Conservation (phyloP, 768 basidiomycete species). For the Russula foetens region DNA sequence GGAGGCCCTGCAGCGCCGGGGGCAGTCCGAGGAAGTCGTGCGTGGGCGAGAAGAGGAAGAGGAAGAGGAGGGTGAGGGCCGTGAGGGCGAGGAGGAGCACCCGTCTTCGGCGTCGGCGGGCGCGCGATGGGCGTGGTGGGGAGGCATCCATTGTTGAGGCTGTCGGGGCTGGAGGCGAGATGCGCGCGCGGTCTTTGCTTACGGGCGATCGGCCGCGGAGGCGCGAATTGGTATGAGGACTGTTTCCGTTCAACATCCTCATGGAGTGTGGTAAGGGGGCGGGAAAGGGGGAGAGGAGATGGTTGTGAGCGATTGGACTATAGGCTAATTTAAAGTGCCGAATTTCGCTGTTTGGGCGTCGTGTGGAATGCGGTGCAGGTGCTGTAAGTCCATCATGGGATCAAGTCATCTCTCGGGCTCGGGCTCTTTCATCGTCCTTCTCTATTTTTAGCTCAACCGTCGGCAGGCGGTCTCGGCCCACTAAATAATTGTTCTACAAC, state of each 20-base stretch:
- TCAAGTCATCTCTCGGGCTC: too few species aligned
- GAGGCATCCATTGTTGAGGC: neutral
- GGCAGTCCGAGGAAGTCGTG: constrained; percentile 14
- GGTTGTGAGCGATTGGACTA: too few species aligned
- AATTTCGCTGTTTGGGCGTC: too few species aligned
- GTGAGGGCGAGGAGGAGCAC: neutral
- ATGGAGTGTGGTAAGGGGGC: neutral
- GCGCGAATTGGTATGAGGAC: neutral
- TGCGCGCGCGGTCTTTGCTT: constrained; percentile 7
- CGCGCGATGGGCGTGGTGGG: neutral
- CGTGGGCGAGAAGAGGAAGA: constrained; percentile 17
- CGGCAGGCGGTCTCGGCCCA: too few species aligned
- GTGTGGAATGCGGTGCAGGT: too few species aligned
- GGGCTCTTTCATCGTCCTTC: too few species aligned
- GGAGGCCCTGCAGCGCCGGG: constrained; percentile 9
- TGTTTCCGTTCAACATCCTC: neutral
- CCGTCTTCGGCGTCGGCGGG: too few species aligned
- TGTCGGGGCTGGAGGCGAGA: neutral
- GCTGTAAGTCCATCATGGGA: too few species aligned
- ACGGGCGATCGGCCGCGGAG: neutral
- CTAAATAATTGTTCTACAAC: too few species aligned
- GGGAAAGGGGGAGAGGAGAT: neutral
- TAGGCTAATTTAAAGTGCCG: too few species aligned
- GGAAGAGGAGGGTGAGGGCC: neutral
- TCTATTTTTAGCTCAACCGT: too few species aligned